Evolutionary conservation across 371 early-diverging fungal species (phyloP), one percentile per base, ranked within the genome.

Genomic region (Apophysomyces variabilis): DNA sequence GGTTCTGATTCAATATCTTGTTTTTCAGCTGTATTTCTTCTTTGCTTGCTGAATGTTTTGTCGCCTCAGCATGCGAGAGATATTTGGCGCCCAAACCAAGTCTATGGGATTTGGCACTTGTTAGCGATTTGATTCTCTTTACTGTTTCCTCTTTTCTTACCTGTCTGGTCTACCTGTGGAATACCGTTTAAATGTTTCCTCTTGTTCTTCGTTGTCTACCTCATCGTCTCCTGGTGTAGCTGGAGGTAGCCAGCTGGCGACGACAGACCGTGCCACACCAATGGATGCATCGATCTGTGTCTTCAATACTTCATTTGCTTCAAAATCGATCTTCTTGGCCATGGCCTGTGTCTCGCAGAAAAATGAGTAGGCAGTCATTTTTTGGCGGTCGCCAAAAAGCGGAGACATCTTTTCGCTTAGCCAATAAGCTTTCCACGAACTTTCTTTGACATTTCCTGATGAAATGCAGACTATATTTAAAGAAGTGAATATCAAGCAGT

Each of bases 61-160:
- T 85, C 5, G 85, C 85, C 38, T 87, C 86, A 50, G 72, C 76
- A 65, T 87, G 87, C 5, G 86, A 85, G 18, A 87, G 68, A 57
- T 69, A 87, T 57, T 85, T 87, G 38, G 87, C 87, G 4, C 87
- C 87, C 3, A 87, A 67, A 1, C 87, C 87, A 45, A 87, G 70
- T 61, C 87, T 87, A 70, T 5, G 14, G 0, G 18, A 43, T 26
- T 57, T 5, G 18, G 5, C 5, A 60, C 4, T 21, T 45, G 39
- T 62, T 4, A 61, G 46, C 44, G 1, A 47, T 14, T 18, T 38
- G 5, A 7, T n/a, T 60, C 12, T 16, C 14, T 41, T 70, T n/a
- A 9, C n/a, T 36, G 35, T 9, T 18, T 5, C 13, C 16, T 50
- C 35, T 57, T 7, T 47, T 8, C 44, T 68, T 66, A 80, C 83